A percentile compares a stretch with the other conserved stretches of the same genome.
Conservation (phyloP, 2,329 filamentous ascomycete genomes). For the Fusarium oligoseptatum region DNA sequence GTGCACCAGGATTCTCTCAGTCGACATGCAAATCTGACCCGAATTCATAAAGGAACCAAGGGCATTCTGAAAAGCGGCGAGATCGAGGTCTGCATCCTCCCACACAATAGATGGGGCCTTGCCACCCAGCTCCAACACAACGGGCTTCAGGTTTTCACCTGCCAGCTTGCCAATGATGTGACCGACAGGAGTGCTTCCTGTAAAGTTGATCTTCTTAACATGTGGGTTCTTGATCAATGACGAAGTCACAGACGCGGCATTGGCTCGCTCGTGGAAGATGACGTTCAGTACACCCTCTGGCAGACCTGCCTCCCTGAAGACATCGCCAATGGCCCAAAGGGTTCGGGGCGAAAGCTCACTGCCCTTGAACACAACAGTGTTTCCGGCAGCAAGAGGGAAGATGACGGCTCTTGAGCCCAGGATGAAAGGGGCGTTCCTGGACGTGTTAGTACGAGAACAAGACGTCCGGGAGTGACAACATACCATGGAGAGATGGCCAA, state of each 20-base stretch:
- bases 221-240: slow-evolving; percentile 75
- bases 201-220: slow-evolving; percentile 89
- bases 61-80: slow-evolving; percentile 76
- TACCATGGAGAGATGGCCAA: slow-evolving; percentile 87
- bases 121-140: slow-evolving; percentile 85
- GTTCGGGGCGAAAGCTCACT: slow-evolving; percentile 76
- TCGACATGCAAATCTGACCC: slow-evolving; percentile 90
- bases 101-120: slow-evolving; percentile 85
- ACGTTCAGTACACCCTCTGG: slow-evolving; percentile 82
- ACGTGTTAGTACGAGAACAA: background rate
- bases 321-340: slow-evolving; percentile 71
- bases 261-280: slow-evolving; percentile 73
- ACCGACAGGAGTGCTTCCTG: slow-evolving; percentile 81
- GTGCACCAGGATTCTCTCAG: slow-evolving; percentile 78
- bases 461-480: slow-evolving; percentile 29
- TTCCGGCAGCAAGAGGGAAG: slow-evolving; percentile 81
- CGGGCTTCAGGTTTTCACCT: slow-evolving; percentile 82
- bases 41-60: slow-evolving; percentile 79
- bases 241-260: slow-evolving; percentile 76
- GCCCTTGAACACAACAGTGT: slow-evolving; percentile 80
- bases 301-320: slow-evolving; percentile 81
- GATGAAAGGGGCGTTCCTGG: slow-evolving; percentile 70
- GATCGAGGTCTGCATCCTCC: slow-evolving; percentile 82
- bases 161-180: slow-evolving; percentile 78
- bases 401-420: slow-evolving; percentile 67